A percentile compares a stretch with the other conserved stretches of the same genome.
These are phyloP conservation scores for Saxophila tyrrhenica DNA, from an alignment of 495 filamentous ascomycete genomes.

Conservation along the genomic window DNA sequence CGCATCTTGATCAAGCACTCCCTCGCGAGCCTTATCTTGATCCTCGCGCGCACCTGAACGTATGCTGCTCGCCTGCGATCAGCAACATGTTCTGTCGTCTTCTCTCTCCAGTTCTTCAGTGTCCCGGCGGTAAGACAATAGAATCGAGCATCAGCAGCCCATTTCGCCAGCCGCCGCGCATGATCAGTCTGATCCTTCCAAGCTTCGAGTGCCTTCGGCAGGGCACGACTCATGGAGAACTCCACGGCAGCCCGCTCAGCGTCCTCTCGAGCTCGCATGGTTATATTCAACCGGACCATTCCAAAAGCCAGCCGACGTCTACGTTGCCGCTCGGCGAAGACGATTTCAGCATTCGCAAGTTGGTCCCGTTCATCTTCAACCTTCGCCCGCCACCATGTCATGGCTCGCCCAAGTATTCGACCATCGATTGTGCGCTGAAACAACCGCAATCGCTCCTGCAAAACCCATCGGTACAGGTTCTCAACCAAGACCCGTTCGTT, in stretches of 20 bases:
- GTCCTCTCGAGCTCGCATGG: conserved; percentile 14
- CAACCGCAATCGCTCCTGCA: conserved; percentile 43
- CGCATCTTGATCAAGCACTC: neutral
- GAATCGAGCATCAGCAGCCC: conserved; percentile 46
- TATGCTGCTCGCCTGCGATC: conserved; percentile 50
- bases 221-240: conserved; percentile 1
- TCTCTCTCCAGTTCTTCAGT: conserved; percentile 46
- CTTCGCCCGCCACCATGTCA: conserved; percentile 22
- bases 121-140: conserved; percentile 46
- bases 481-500: conserved; percentile 49
- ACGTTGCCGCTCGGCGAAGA: conserved; percentile 11
- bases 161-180: conserved; percentile 38
- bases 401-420: conserved; percentile 35
- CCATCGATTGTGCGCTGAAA: conserved; percentile 43
- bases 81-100: conserved; percentile 39
- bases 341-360: conserved; percentile 17
- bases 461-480: conserved; percentile 52
- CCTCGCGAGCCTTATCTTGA: conserved; percentile 37
- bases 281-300: conserved; percentile 18
- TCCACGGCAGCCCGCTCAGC: conserved; percentile 16
- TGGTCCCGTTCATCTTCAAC: conserved; percentile 5
- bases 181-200: conserved; percentile 39
- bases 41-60: conserved; percentile 41
- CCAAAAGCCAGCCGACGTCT: conserved; percentile 6
- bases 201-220: conserved; percentile 31